A percentile compares a stretch with the other conserved stretches of the same genome.
phyloP scores from a whole-genome alignment of 2,329 filamentous ascomycete species.

The Tolypocladium album region DNA sequence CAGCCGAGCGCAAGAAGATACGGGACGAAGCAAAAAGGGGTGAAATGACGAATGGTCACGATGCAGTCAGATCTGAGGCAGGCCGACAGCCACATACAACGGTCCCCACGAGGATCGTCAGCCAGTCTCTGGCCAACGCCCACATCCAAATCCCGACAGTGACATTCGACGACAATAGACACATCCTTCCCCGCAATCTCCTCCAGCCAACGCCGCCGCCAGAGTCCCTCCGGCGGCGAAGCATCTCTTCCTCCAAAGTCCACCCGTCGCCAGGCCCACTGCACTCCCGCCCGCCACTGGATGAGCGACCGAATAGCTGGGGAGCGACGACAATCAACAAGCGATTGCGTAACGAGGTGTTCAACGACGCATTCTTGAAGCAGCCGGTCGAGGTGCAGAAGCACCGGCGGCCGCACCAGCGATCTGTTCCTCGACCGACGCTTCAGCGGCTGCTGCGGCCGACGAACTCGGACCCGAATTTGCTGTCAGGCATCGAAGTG shows the following conservation, averaged over 20 bases:
- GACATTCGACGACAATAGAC: constrained; percentile 85
- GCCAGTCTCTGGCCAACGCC: constrained; percentile 63
- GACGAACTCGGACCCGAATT: constrained; percentile 32
- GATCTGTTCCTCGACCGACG: constrained; percentile 47
- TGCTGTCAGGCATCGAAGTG: constrained; percentile 8
- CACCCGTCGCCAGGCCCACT: constrained; percentile 4
- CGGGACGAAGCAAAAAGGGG: constrained; percentile 14
- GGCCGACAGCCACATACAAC: constrained; percentile 8
- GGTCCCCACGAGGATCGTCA: constrained; percentile 35
- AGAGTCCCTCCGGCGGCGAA: constrained; percentile 20
- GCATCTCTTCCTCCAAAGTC: constrained; percentile 18
- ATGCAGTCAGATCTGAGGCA: constrained; percentile 1
- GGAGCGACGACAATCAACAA: constrained; percentile 88
- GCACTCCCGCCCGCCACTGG: constrained; percentile 28
- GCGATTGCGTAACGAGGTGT: constrained; percentile 77
- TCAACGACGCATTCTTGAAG: constrained; percentile 83
- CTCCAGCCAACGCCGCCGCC: constrained; percentile 48
- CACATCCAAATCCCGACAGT: constrained; percentile 71
- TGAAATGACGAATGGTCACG: constrained; percentile 1
- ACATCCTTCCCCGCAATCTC: constrained; percentile 80
- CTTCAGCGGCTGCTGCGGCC: constrained; percentile 34
- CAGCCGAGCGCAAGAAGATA: constrained; percentile 24
- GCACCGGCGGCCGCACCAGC: constrained; percentile 59
- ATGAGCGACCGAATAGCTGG: constrained; percentile 60
- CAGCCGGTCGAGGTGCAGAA: constrained; percentile 73